Evolutionary conservation across 768 basidiomycete species (phyloP).

Genomic region (Royoungia palumana): DNA sequence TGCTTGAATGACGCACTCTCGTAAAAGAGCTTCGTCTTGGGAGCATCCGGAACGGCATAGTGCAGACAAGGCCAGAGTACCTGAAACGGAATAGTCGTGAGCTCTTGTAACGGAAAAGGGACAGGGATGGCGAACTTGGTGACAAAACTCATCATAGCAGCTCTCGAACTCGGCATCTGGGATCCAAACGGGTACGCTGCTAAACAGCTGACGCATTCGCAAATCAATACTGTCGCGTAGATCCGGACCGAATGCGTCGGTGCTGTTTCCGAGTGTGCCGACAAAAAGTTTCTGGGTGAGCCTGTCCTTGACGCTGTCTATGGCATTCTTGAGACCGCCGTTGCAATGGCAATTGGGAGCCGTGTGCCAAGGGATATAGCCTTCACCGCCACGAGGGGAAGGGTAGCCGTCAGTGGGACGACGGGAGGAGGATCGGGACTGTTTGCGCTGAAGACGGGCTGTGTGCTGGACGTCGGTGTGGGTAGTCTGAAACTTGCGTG

Average conservation of each 20-base stretch:
- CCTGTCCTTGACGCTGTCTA: constrained; percentile 59
- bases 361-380: constrained; percentile 40
- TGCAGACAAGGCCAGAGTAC: constrained; percentile 88
- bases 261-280: constrained; percentile 71
- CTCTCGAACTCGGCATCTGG: constrained; percentile 74
- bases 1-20: constrained; percentile 79
- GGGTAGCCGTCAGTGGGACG: constrained; percentile 35
- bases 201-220: constrained; percentile 40
- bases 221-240: constrained; percentile 55
- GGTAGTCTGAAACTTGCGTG: constrained; percentile 50
- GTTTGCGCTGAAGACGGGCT: constrained; percentile 47
- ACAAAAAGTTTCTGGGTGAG: constrained; percentile 58
- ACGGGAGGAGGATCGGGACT: constrained; percentile 51
- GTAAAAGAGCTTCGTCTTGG: constrained; percentile 78
- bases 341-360: constrained; percentile 73
- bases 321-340: constrained; percentile 79
- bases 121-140: constrained; percentile 49
- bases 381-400: constrained; percentile 24
- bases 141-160: constrained; percentile 85
- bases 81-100: constrained; percentile 18
- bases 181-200: constrained; percentile 69
- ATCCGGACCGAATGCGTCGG: constrained; percentile 58
- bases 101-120: constrained; percentile 10
- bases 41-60: constrained; percentile 83
- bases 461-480: constrained; percentile 39